A percentile compares a stretch with the other conserved stretches of the same genome.
Conservation (phyloP, 768 basidiomycete genomes). For the Boletales sp. region DNA sequence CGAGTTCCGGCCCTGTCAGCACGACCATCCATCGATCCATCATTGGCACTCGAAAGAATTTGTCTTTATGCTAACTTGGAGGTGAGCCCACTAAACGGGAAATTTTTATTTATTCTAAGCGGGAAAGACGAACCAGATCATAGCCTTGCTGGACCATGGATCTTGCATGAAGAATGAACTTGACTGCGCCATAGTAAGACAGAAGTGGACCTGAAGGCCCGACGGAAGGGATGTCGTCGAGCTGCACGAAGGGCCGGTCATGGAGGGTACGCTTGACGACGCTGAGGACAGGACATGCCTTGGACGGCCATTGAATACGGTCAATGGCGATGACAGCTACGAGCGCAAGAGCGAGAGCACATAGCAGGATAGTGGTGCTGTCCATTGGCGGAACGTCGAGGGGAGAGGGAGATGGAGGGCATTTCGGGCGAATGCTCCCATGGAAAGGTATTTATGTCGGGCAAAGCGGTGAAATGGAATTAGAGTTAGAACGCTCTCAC, state of each 20-base stretch:
- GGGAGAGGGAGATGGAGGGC: conserved; percentile 20
- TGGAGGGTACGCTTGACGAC: background rate
- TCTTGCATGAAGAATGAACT: conserved; percentile 30
- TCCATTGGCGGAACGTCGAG: conserved; percentile 26
- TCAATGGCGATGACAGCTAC: conserved; percentile 11
- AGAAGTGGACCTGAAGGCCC: conserved; percentile 33
- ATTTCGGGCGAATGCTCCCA: conserved; percentile 24
- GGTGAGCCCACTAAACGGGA: conserved; percentile 12
- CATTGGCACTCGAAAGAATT: conserved; percentile 42
- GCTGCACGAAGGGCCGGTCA: conserved; percentile 16
- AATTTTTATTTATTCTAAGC: background rate
- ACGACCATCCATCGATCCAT: conserved; percentile 46
- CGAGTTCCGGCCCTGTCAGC: conserved; percentile 36
- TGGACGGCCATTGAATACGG: conserved; percentile 22
- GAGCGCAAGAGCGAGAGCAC: conserved; percentile 16
- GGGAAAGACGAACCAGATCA: conserved; percentile 23
- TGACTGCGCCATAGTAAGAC: conserved; percentile 30
- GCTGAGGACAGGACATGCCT: conserved; percentile 13
- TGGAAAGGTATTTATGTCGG: conserved; percentile 32
- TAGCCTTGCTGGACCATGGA: conserved; percentile 37
- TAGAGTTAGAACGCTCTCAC: conserved; percentile 28
- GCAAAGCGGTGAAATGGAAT: conserved; percentile 21
- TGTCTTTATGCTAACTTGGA: conserved; percentile 26
- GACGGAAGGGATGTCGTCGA: conserved; percentile 32
- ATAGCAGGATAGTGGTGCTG: conserved; percentile 19